Evolutionary conservation across 2,329 filamentous ascomycete genomes (phyloP), one percentile per base, ranked within the genome.

Genomic region (Venturia effusa): DNA sequence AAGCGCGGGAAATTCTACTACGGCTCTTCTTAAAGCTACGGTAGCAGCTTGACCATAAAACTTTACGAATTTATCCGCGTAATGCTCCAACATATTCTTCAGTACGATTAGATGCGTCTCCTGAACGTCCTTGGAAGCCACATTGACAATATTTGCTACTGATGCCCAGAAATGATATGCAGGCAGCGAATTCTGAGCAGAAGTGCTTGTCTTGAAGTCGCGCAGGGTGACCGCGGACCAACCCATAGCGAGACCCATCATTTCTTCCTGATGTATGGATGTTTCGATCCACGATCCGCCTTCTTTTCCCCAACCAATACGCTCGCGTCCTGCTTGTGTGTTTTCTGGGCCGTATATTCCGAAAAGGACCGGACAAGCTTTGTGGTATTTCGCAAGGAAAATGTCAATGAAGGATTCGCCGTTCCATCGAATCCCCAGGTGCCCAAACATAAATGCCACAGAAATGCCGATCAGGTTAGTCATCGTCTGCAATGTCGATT

Each of bases 201-300:
- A 86, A 45, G 80, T 79, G 1, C 86, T 84, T 67, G 84, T 87
- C 67, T 84, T 84, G 71, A 95, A 96, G 73, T 95, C 90, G 59
- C 93, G 86, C 10, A 97, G 79, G 1, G 90, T 85, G 43, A 97
- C 81, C 1, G 92, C 85, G 0, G 92, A 90, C 71, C 88, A 99
- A 0, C 93, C 93, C 3, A 89, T 88, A 1, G 86, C 91, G 0
- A 97, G 79, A 0, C 92, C 93, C 4, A 85, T 87, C 88, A 96
- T 93, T 65, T 89, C 84, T 72, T 92, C 88, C 68, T 84, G 84
- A 75, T 97, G 92, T n/a, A 79, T 78, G 72, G 91, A 86, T 69
- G 89, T 86, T 1, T 80, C 77, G 65, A 88, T 60, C 30, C 40
- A 65, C 10, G 27, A 37, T 11, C 57, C 45, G 2, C 48, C 59